Base-by-base conservation (phyloP, 164 flowering plant genomes). In the Taxillus chinensis region DNA sequence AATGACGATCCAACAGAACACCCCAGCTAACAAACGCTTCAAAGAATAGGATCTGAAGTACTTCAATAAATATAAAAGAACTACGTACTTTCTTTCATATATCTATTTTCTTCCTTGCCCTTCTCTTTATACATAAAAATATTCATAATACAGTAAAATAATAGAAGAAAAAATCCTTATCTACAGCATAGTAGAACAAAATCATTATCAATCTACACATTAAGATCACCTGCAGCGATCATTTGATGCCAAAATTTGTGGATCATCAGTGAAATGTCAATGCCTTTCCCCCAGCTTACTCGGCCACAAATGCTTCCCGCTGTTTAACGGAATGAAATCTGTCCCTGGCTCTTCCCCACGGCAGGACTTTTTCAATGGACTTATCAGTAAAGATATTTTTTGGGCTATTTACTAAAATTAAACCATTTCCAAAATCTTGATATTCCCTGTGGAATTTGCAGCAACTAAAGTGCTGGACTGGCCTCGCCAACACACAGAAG, bases 401-500 rank as follows among this genome's bases (percentile, higher is more conserved):
- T 62, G 46, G 45, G 16, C 8, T 7, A 56, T 12, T 48, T 11
- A 15, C 17, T 9, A 27, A 59, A 61, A 57, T 74, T 68, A 92
- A 55, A 84, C 96, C 98, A 92, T 87, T 78, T 92, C 96, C 61
- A 92, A 67, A 41, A 92, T 73, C 77, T 90, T 86, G 64, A 92
- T 79, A 65, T 88, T 86, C 14, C 98, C 98, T 4, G 83, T 72
- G 8, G 98, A 92, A 73, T 90, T 92, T 57, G 98, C 96, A 53
- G 96, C 96, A 46, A 90, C 84, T 41, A 92, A 72, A 43, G 89
- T 92, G 16, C 90, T 68, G 7, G 98, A 83, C 57, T 92, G 89
- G 45, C 93, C 86, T 0, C 96, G 86, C 98, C 98, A 93, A 59
- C 98, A 86, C 48, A 93, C 92, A 5, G 92, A 82, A 4, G 98